Evolutionary conservation across 2,329 filamentous ascomycete genomes (phyloP).

Genomic region (Ophiostoma pallidulum): DNA sequence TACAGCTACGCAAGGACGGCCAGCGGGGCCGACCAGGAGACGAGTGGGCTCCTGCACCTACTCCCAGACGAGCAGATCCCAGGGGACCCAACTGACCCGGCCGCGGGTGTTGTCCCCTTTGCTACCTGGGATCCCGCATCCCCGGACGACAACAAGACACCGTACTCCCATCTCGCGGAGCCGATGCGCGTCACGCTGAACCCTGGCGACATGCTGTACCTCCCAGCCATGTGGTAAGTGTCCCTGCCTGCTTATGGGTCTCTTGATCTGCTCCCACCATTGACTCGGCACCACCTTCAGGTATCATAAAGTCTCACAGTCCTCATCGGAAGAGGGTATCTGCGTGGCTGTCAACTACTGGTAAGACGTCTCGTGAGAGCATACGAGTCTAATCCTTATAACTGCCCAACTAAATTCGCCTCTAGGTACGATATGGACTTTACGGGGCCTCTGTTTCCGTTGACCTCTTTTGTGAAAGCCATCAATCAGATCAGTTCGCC

Average conservation of each 20-base stretch:
- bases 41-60: conserved; percentile 22
- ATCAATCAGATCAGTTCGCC: conserved; percentile 9
- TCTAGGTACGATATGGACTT: conserved; percentile 73
- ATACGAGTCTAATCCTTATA: neutral
- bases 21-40: conserved; percentile 16
- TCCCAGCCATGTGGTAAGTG: conserved; percentile 67
- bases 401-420: neutral
- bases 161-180: conserved; percentile 48
- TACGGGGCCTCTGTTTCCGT: conserved; percentile 55
- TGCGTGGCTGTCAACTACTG: conserved; percentile 78
- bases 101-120: conserved; percentile 46
- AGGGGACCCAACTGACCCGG: conserved; percentile 22
- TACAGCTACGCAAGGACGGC: conserved; percentile 47
- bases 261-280: neutral
- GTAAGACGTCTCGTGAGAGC: conserved; percentile 31
- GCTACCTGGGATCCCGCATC: conserved; percentile 65
- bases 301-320: conserved; percentile 76
- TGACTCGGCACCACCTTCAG: conserved; percentile 24
- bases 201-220: conserved; percentile 71
- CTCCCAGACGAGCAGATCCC: conserved; percentile 16
- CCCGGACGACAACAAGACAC: conserved; percentile 39
- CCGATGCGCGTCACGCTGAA: conserved; percentile 60
- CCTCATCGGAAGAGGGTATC: conserved; percentile 56
- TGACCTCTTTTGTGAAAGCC: conserved; percentile 45
- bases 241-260: neutral